Evolutionary conservation across 2,329 filamentous ascomycete species (phyloP).

Genomic region (Botrytis fabae): DNA sequence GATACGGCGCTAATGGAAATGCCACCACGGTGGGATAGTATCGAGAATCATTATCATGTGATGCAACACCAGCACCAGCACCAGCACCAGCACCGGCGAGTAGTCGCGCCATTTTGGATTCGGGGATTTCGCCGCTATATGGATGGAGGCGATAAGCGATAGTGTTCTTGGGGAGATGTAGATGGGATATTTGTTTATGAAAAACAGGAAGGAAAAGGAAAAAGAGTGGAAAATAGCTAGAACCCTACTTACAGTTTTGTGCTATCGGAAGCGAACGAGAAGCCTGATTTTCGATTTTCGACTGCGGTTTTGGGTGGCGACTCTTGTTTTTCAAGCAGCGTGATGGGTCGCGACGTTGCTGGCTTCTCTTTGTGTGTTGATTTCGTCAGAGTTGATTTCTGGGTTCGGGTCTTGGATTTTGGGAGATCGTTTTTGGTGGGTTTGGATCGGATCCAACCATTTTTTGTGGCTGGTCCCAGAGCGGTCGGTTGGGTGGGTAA

Average conservation of each 20-base stretch:
- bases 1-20: slow-evolving; percentile 10
- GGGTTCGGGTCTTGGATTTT: slow-evolving; percentile 17
- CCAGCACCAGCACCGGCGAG: neutral
- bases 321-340: neutral
- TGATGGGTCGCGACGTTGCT: neutral
- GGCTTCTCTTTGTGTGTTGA: neutral
- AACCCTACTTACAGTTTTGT: slow-evolving; percentile 43
- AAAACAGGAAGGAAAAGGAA: neutral
- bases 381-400: neutral
- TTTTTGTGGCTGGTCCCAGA: slow-evolving; percentile 31
- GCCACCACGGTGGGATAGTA: neutral
- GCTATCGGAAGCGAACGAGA: slow-evolving; percentile 47
- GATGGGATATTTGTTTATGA: too few species aligned
- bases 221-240: neutral
- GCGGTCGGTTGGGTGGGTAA: slow-evolving; percentile 23
- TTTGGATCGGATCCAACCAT: slow-evolving; percentile 32
- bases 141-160: neutral
- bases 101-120: neutral
- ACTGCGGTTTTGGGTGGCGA: neutral
- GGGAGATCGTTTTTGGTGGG: neutral
- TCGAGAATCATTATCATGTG: neutral
- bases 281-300: slow-evolving; percentile 36
- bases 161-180: neutral
- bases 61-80: neutral
- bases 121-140: neutral